Evolutionary conservation across 768 basidiomycete species (phyloP), one percentile per base, ranked within the genome.

Genomic region (Obba rivulosa): DNA sequence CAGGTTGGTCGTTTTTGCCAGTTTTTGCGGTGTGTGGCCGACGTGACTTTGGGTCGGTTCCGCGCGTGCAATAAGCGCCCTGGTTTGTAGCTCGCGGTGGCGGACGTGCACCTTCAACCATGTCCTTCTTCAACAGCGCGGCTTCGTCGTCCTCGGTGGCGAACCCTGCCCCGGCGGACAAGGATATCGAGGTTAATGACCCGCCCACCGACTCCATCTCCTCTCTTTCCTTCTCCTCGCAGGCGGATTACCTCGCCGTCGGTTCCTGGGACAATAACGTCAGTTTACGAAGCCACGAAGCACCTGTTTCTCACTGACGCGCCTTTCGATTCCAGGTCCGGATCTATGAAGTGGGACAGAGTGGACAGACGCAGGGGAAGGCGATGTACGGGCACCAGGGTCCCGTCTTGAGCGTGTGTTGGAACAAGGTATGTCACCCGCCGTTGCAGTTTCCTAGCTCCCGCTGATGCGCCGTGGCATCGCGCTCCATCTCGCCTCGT

Each of bases 211-310:
- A 97, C 63, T 91, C 90, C 11, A 88, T 95, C 52, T 94, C 92
- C 2, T 79, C 82, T 2, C 66, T 97, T 43, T 69, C 86, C 1
- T 97, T 94, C 69, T 92, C 89, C 0, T 79, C 86, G 5, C 83
- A 80, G 16, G 87, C 87, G 8, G 91, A 95, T 62, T 88, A 90
- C 62, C 77, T 98, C 21, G 92, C 94, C 8, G 93, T 94, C 11
- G 92, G 83, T 46, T 87, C 85, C 57, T 98, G 95, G 95, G 88
- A 90, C 61, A 93, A 92, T 62, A 89, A 89, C 66, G 93, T 92
- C 56, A 37, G 80, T 66, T 13, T 22, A 11, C 35, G 14, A 10
- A 23, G 13, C 8, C 38, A 40, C 2, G 16, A 24, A 13, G 31
- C 16, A 34, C 40, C 23, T 45, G 8, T 41, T 23, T 24, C 43